These are phyloP conservation scores for Pseudopediastrum boryanum DNA, from an alignment of 139 green algal genomes.

Conservation along the genomic window DNA sequence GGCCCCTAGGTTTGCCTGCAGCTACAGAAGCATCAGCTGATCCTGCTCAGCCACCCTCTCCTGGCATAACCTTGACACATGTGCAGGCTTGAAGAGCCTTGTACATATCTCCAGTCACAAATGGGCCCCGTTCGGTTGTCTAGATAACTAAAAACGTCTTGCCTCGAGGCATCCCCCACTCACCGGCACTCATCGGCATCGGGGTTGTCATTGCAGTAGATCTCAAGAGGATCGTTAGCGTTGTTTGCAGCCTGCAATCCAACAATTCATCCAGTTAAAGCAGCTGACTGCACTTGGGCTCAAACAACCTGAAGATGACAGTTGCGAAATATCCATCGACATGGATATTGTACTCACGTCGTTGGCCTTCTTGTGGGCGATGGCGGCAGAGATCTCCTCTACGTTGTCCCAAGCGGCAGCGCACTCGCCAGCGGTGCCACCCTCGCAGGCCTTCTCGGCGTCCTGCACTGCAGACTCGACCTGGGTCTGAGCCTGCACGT, in stretches of 20 bases:
- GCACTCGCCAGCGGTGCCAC: constrained; percentile 44
- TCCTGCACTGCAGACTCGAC: constrained; percentile 54
- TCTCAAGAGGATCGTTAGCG: constrained; percentile 26
- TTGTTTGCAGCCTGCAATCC: neutral
- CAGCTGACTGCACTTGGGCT: neutral
- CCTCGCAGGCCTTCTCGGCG: constrained; percentile 42
- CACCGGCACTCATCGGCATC: constrained; percentile 42
- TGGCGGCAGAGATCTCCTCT: constrained; percentile 54
- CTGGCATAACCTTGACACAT: too few relatives aligned
- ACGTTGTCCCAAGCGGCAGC: constrained; percentile 52
- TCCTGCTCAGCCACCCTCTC: too few relatives aligned
- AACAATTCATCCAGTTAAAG: neutral
- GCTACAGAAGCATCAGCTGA: too few relatives aligned
- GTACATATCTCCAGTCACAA: too few relatives aligned
- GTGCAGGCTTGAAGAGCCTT: too few relatives aligned
- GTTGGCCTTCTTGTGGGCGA: constrained; percentile 51
- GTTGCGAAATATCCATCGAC: neutral
- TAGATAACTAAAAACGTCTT: too few relatives aligned
- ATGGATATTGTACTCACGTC: constrained; percentile 1
- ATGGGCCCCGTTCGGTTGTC: too few relatives aligned
- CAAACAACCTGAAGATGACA: neutral
- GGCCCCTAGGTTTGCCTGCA: too few relatives aligned
- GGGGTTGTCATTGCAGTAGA: constrained; percentile 41
- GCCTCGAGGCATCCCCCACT: too few relatives aligned
- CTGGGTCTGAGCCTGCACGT: constrained; percentile 26